Evolutionary conservation across 768 basidiomycete species (phyloP).

Genomic region (Chalciporus piperatus): DNA sequence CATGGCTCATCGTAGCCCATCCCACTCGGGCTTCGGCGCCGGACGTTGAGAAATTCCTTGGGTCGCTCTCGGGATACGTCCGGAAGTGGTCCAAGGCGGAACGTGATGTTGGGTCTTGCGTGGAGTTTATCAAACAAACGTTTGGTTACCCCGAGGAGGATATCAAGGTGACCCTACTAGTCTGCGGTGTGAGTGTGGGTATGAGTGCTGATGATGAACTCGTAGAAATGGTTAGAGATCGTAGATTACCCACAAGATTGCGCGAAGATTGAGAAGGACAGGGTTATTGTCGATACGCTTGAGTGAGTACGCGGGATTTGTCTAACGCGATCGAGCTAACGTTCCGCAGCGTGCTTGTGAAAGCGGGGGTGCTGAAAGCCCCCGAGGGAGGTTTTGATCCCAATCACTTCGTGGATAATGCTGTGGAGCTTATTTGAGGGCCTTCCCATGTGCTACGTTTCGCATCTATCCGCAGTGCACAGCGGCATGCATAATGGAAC

Average conservation of each 20-base stretch:
- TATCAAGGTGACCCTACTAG: conserved; percentile 53
- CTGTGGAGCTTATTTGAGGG: conserved; percentile 48
- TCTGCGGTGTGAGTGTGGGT: not conserved
- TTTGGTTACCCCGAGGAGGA: conserved; percentile 86
- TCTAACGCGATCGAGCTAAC: not conserved
- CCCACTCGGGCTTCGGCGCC: conserved; percentile 55
- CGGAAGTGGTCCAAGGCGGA: conserved; percentile 58
- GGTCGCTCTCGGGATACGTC: conserved; percentile 61
- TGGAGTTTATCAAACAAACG: conserved; percentile 71
- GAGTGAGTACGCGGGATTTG: conserved; percentile 42
- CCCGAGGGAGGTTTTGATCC: conserved; percentile 55
- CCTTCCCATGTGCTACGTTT: not conserved
- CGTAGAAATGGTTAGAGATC: conserved; percentile 77
- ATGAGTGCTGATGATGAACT: not conserved
- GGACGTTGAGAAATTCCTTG: conserved; percentile 58
- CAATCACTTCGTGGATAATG: conserved; percentile 55
- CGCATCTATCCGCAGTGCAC: not conserved
- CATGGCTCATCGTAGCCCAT: conserved; percentile 92
- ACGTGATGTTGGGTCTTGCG: conserved; percentile 50
- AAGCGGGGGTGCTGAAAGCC: conserved; percentile 65
- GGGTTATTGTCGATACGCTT: conserved; percentile 69
- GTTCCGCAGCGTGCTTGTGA: conserved; percentile 57
- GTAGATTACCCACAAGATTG: conserved; percentile 75
- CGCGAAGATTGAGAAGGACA: conserved; percentile 49
- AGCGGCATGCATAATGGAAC: not conserved